A percentile compares a stretch with the other conserved stretches of the same genome.
Conservation (phyloP, 495 filamentous ascomycete genomes). For the Talaromyces trachyspermus region DNA sequence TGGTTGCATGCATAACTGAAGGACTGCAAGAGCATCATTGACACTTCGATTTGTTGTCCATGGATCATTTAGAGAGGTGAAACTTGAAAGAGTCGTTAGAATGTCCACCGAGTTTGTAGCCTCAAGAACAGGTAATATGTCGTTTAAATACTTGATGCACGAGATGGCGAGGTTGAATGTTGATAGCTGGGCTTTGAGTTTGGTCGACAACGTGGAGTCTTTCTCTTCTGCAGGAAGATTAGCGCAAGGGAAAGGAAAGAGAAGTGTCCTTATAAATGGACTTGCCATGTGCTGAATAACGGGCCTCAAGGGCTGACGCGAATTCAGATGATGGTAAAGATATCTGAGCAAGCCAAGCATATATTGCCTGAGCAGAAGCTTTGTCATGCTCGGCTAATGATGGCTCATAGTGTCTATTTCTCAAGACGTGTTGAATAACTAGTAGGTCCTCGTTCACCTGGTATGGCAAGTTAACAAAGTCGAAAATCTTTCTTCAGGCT, state of each 20-base stretch:
- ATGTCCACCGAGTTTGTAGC: conserved; percentile 16
- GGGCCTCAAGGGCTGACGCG: conserved; percentile 15
- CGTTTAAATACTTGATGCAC: conserved; percentile 20
- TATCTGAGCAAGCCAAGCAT: conserved; percentile 26
- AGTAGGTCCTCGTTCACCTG: conserved; percentile 21
- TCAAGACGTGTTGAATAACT: conserved; percentile 20
- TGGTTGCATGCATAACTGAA: conserved; percentile 30
- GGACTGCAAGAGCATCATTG: conserved; percentile 28
- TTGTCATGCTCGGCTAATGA: conserved; percentile 19
- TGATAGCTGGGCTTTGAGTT: conserved; percentile 17
- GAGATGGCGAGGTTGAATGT: conserved; percentile 23
- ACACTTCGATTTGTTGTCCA: conserved; percentile 43
- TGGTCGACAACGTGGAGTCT: conserved; percentile 3
- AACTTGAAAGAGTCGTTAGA: conserved; percentile 35
- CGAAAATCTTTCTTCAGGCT: not conserved
- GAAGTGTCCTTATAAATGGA: not conserved
- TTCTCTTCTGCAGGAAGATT: conserved; percentile 11
- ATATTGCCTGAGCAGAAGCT: conserved; percentile 20
- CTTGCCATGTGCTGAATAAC: conserved; percentile 21
- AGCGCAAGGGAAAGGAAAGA: too few species aligned
- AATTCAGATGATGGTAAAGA: conserved; percentile 31
- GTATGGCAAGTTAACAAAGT: not conserved
- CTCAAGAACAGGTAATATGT: conserved; percentile 14
- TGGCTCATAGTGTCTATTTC: conserved; percentile 10
- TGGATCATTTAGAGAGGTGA: conserved; percentile 41